Evolutionary conservation across 768 basidiomycete genomes (phyloP).

Genomic region (Kwoniella dendrophila): DNA sequence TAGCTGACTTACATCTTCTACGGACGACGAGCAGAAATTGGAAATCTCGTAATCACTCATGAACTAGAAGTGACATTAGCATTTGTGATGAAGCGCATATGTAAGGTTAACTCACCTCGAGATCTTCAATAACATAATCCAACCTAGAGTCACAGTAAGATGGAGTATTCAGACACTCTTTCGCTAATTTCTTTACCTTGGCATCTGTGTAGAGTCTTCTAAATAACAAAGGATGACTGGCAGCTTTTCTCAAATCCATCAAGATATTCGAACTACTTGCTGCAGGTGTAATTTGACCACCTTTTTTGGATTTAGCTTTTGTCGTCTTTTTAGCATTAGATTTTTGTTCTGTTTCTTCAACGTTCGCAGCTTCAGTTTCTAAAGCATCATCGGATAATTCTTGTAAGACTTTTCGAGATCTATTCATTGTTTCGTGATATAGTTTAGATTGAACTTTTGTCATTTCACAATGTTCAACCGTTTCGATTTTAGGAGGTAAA

Average conservation of each 20-base stretch:
- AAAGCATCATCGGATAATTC: conserved; percentile 47
- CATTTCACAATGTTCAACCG: conserved; percentile 95
- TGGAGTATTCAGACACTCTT: conserved; percentile 81
- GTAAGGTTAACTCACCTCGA: conserved; percentile 60
- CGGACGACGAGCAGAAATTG: conserved; percentile 67
- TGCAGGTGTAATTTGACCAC: conserved; percentile 23
- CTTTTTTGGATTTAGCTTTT: conserved; percentile 55
- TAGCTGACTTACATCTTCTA: conserved; percentile 70
- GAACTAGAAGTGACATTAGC: conserved; percentile 58
- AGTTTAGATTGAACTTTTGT: conserved; percentile 76
- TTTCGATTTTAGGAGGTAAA: conserved; percentile 87
- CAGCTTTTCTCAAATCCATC: conserved; percentile 96
- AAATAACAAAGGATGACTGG: conserved; percentile 96
- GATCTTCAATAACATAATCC: conserved; percentile 90
- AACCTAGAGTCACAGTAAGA: conserved; percentile 84
- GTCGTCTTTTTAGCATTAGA: conserved; percentile 57
- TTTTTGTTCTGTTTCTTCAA: conserved; percentile 42
- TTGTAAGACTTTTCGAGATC: conserved; percentile 71
- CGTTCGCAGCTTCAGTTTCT: conserved; percentile 54
- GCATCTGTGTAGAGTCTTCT: conserved; percentile 79
- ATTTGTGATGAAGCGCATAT: conserved; percentile 10
- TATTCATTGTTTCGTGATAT: conserved; percentile 80
- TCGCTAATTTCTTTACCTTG: conserved; percentile 72
- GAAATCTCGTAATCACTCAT: conserved; percentile 98
- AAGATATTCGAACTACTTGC: conserved; percentile 78